Base-by-base conservation (phyloP, 768 basidiomycete genomes). In the Mycena latifolia region DNA sequence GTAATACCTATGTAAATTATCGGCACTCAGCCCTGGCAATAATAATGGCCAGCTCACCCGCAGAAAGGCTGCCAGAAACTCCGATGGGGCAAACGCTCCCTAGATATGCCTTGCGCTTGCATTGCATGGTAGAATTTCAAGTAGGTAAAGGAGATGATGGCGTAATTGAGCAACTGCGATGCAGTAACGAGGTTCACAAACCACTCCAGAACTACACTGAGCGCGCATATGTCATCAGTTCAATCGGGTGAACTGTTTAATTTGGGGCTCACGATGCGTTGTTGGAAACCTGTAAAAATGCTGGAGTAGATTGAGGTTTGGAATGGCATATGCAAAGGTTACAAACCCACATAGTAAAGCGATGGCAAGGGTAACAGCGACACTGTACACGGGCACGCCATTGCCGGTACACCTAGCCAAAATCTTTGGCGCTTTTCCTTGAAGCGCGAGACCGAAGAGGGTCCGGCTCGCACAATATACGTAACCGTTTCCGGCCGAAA, bases 401-500 rank as follows among this genome's bases (percentile, higher is more conserved):
- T 75, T 78, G 45, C 77, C 76, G 48, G 85, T 88, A 71, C 89
- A 87, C 43, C 78, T 80, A 37, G 81, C 80, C 71, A 92, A 81
- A 64, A 86, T 71, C 35, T 70, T 77, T 0, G 89, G 89, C 18
- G 84, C 84, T 73, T 89, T 89, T 12, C 87, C 85, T 67, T 88
- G 86, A 41, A 90, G 80, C 25, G 89, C 89, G 25, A 91, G 75
- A 0, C 87, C 86, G 47, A 81, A 82, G 15, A 87, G 71, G 2
- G 85, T 85, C 14, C 88, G 79, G 31, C 84, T 86, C 1, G 87
- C 83, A 66, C 61, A 68, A 76, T 86, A 92, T 7, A 89, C 79
- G 77, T 86, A 90, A 41, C 88, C 87, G 67, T 92, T 92, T 48
- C 88, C 89, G 22, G 91, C 90, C 43, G 90, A 92, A 76, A 91